Evolutionary conservation across 164 flowering plant species (phyloP), one percentile per base, ranked within the genome.

Genomic region (Piper betle): DNA sequence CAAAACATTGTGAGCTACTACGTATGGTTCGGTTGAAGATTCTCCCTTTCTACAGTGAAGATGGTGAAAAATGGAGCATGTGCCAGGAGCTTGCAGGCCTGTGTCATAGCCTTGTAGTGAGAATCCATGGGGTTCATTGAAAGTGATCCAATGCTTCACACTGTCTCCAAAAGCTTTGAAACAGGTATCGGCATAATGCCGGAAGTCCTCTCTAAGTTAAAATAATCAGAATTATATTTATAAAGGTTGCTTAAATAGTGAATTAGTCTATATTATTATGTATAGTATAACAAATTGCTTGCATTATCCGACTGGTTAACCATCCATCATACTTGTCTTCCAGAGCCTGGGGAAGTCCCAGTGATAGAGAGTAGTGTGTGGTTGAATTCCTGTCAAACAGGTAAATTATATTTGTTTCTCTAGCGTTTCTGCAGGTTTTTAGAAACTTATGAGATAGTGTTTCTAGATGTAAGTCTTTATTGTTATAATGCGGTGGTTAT

Each of bases 331-430:
- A 89, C 69, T 67, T 75, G 59, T 92, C 96, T 74, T 92, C 85
- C 56, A 92, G 89, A 53, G 66, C 74, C 72, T 91, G 95, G 52
- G 96, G 98, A 66, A 87, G 74, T 91, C 98, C 92, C 91, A 88
- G 69, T 92, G 98, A 65, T 84, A 87, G 19, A 92, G 75, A 50
- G 96, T 87, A 63, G 69, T 93, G 69, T 73, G 87, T 15, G 96
- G 96, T 73, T 84, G 62, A 62, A 92, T 85, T 66, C 91, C 96
- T 91, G 79, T 58, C 65, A 61, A 58, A 62, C 40, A 59, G 18
- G 59, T 66, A 53, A 53, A 17, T 5, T 15, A 15, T 16, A 42
- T 6, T 6, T 42, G 46, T 6, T 42, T 42, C 33, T 0, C 33
- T 25, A 25, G 46, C 11, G 7, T n/a, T n/a, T 17, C 6, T n/a